Evolutionary conservation across 2,329 filamentous ascomycete genomes (phyloP).

Genomic region (Aspergillus piperis): DNA sequence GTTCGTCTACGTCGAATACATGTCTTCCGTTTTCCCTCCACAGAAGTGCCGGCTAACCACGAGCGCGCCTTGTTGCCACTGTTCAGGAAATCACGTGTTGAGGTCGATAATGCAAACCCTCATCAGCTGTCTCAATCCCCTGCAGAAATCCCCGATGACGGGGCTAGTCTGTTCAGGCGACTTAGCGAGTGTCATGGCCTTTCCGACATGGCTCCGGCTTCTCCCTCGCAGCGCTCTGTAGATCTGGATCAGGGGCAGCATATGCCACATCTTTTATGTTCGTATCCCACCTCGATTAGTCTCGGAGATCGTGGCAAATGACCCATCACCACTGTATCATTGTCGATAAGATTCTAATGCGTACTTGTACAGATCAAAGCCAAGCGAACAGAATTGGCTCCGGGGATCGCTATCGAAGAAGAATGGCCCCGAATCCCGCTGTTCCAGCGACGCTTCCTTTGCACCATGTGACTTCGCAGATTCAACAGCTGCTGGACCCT

Average conservation of each 20-base stretch:
- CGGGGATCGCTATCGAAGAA: constrained; percentile 46
- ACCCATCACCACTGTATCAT: not conserved
- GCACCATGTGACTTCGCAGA: constrained; percentile 38
- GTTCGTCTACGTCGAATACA: constrained; percentile 33
- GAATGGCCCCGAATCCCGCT: constrained; percentile 47
- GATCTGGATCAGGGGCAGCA: constrained; percentile 56
- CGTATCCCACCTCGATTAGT: constrained; percentile 32
- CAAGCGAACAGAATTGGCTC: constrained; percentile 50
- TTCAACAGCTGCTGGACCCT: constrained; percentile 41
- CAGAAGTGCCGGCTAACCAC: constrained; percentile 16
- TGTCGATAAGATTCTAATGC: constrained; percentile 12
- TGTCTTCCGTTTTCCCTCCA: constrained; percentile 6
- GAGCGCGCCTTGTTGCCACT: constrained; percentile 11
- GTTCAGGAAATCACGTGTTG: constrained; percentile 44
- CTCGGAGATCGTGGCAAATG: not conserved
- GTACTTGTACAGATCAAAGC: constrained; percentile 30
- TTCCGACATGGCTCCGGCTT: constrained; percentile 36
- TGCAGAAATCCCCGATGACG: constrained; percentile 38
- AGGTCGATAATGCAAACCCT: constrained; percentile 37
- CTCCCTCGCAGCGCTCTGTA: constrained; percentile 49
- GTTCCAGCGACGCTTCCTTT: constrained; percentile 42
- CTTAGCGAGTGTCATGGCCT: constrained; percentile 33
- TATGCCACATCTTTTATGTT: constrained; percentile 66
- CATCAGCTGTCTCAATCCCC: constrained; percentile 35
- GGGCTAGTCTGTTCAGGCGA: constrained; percentile 28